Percentiles rank a stretch among this genome's conserved stretches.
phyloP scores from a whole-genome alignment of 495 filamentous ascomycete genomes.

The Clavariopsis aquatica region DNA sequence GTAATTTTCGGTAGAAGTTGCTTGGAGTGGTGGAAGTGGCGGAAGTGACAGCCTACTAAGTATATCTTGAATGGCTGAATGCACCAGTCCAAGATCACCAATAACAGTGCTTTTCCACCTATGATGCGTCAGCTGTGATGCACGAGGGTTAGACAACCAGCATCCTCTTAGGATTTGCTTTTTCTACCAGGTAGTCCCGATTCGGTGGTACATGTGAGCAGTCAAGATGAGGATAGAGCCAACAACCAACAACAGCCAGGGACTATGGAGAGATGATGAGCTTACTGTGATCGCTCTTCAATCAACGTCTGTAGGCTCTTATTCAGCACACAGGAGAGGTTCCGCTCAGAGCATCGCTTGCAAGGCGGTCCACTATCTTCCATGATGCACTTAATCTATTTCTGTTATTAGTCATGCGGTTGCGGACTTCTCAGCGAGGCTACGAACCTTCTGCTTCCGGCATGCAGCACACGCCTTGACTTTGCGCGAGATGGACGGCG shows the following conservation, averaged over 20 bases:
- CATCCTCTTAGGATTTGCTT: neutral
- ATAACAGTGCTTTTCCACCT: constrained; percentile 42
- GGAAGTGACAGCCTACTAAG: constrained; percentile 34
- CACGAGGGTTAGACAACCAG: neutral
- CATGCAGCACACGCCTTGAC: constrained; percentile 60
- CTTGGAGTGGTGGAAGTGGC: constrained; percentile 36
- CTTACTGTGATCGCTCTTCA: constrained; percentile 43
- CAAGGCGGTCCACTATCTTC: constrained; percentile 50
- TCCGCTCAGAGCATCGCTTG: constrained; percentile 54
- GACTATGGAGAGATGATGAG: neutral
- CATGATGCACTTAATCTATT: constrained; percentile 55
- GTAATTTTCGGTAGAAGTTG: constrained; percentile 14
- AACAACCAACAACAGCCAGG: no score
- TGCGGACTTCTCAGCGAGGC: neutral
- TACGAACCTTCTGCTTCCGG: constrained; percentile 55
- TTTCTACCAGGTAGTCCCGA: no score
- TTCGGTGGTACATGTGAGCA: no score
- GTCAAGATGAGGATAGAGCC: no score
- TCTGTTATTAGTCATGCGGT: neutral
- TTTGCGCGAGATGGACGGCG: constrained; percentile 57
- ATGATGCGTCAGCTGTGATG: constrained; percentile 34
- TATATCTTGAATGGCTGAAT: constrained; percentile 35
- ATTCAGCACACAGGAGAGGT: constrained; percentile 56
- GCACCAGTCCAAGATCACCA: constrained; percentile 30
- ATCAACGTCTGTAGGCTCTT: constrained; percentile 59